phyloP scores from a whole-genome alignment of 2,329 filamentous ascomycete genomes.

The Diplodia sapinea region DNA sequence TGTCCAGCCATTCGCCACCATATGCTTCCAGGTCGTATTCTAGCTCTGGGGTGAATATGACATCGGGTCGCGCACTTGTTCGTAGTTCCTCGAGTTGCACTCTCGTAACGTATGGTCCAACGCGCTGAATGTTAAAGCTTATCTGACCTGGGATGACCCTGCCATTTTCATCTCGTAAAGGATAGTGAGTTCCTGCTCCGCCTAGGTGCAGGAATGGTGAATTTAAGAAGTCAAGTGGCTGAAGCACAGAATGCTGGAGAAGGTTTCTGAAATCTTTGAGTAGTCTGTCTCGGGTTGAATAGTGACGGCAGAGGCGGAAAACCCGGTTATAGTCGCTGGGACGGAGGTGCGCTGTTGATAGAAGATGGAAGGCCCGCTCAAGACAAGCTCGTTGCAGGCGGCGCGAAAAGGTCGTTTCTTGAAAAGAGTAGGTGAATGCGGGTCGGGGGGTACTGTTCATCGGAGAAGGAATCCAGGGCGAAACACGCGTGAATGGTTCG shows the following conservation, averaged over 20 bases:
- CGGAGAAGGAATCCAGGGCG: background rate
- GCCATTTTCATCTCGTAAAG: conserved; percentile 47
- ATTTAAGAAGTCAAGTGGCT: conserved; percentile 64
- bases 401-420: conserved; percentile 72
- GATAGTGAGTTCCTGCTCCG: conserved; percentile 71
- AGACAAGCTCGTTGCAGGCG: conserved; percentile 70
- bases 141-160: conserved; percentile 43
- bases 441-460: conserved; percentile 3
- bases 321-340: conserved; percentile 52
- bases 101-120: conserved; percentile 37
- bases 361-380: conserved; percentile 67
- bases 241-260: conserved; percentile 48
- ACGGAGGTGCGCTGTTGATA: conserved; percentile 53
- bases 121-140: conserved; percentile 42
- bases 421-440: conserved; percentile 62
- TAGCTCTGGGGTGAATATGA: conserved; percentile 10
- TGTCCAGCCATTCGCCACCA: conserved; percentile 77
- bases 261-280: conserved; percentile 48
- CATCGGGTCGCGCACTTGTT: background rate
- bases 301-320: conserved; percentile 73
- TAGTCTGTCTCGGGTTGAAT: conserved; percentile 53
- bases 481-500: conserved; percentile 1
- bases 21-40: conserved; percentile 66
- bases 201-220: conserved; percentile 70
- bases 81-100: conserved; percentile 13